phyloP scores from a whole-genome alignment of 2,329 filamentous ascomycete genomes.

The Talaromyces funiculosus region DNA sequence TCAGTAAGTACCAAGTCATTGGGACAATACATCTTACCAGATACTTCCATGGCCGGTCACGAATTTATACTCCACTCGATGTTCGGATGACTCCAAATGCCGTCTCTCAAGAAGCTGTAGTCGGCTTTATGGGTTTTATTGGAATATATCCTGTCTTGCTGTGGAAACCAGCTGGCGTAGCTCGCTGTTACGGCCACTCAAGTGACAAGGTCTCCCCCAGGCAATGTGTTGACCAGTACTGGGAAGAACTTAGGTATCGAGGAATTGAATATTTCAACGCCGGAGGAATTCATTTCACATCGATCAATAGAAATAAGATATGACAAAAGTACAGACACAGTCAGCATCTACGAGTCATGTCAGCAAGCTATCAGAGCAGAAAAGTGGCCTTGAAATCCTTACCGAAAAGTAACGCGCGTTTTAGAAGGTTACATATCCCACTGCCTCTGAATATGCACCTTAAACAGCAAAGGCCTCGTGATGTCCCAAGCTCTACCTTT shows the following conservation, averaged over 20 bases:
- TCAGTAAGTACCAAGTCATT: background rate
- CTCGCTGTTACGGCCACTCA: background rate
- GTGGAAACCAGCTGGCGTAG: background rate
- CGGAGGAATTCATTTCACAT: background rate
- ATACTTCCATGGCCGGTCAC: background rate
- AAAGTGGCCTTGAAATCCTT: background rate
- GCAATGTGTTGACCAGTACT: background rate
- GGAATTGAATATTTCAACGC: background rate
- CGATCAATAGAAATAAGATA: background rate
- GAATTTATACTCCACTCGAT: background rate
- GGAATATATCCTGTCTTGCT: background rate
- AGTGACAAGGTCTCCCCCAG: background rate
- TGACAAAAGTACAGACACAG: background rate
- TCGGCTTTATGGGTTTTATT: background rate
- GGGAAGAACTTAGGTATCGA: background rate
- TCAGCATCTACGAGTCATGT: background rate
- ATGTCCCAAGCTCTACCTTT: background rate
- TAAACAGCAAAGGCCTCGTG: background rate
- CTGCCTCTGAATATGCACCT: background rate
- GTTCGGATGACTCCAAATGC: background rate
- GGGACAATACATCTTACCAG: background rate
- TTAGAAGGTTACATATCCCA: background rate
- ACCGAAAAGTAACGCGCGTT: background rate
- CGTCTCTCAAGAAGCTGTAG: background rate
- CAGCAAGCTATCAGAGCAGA: background rate